phyloP scores from a whole-genome alignment of 345 rosid genomes.

The Sisymbrium altissimum region DNA sequence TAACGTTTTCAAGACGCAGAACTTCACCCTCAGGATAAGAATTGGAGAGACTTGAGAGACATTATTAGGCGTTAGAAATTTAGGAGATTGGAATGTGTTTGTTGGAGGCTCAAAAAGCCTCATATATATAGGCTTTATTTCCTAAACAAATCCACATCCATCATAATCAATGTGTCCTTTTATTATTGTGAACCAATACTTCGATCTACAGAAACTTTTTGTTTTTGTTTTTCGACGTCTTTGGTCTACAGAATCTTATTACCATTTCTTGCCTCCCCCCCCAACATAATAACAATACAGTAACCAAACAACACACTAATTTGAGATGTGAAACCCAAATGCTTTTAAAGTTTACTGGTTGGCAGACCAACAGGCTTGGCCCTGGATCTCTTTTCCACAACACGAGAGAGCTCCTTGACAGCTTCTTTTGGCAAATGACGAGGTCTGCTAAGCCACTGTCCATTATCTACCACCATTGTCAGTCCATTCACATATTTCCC shows the following conservation, averaged over 20 bases:
- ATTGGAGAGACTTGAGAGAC: too few relatives aligned
- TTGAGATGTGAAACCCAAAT: background rate
- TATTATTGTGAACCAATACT: background rate
- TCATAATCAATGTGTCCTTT: background rate
- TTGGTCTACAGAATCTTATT: constrained; percentile 7
- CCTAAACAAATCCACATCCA: background rate
- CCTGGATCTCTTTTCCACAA: constrained; percentile 64
- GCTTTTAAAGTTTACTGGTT: constrained; percentile 48
- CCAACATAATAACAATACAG: constrained; percentile 4
- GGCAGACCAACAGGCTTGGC: constrained; percentile 49
- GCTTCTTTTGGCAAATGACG: constrained; percentile 57
- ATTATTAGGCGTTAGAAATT: too few relatives aligned
- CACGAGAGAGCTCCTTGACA: constrained; percentile 59
- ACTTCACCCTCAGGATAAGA: too few relatives aligned
- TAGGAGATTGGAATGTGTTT: too few relatives aligned
- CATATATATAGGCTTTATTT: background rate
- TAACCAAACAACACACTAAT: too few relatives aligned
- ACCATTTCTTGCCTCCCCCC: background rate
- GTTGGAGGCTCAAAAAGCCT: background rate
- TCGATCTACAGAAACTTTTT: constrained; percentile 6
- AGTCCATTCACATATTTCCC: constrained; percentile 68
- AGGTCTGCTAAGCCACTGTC: constrained; percentile 59
- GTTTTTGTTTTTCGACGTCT: background rate
- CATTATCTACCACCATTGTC: constrained; percentile 62
- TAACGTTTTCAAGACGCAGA: too few relatives aligned